These are phyloP conservation scores for Pluteus cervinus DNA, from an alignment of 768 basidiomycete genomes.

Conservation along the genomic window DNA sequence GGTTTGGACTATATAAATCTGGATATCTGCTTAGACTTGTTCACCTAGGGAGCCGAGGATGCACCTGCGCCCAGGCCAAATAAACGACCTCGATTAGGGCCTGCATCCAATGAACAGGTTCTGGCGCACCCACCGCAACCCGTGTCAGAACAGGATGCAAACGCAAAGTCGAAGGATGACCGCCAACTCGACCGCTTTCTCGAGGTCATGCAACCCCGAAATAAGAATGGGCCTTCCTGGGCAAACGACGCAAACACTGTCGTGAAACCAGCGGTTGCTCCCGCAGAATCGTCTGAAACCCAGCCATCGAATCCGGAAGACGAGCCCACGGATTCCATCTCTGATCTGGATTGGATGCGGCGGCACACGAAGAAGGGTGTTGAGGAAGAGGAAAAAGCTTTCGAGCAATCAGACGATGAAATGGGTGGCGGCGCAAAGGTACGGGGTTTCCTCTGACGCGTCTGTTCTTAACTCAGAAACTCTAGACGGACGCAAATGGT, in stretches of 20 bases:
- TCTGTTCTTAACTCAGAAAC: not conserved
- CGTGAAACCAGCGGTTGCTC: conserved; percentile 5
- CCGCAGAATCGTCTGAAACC: conserved; percentile 11
- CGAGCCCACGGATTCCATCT: conserved; percentile 31
- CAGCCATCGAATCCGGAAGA: conserved; percentile 11
- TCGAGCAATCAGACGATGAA: conserved; percentile 61
- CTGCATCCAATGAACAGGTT: conserved; percentile 15
- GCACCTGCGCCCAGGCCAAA: conserved; percentile 63
- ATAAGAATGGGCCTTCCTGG: conserved; percentile 59
- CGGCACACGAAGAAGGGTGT: conserved; percentile 49
- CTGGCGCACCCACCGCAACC: conserved; percentile 8
- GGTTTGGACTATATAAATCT: conserved; percentile 6
- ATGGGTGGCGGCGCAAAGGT: conserved; percentile 5
- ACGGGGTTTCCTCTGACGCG: conserved; percentile 7
- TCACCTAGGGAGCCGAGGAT: conserved; percentile 57
- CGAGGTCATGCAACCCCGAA: conserved; percentile 64
- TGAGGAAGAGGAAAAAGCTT: conserved; percentile 39
- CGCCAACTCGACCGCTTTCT: conserved; percentile 60
- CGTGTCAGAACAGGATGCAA: conserved; percentile 5
- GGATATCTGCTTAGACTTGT: conserved; percentile 3
- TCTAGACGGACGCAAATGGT: not conserved
- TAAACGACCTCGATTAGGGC: conserved; percentile 55
- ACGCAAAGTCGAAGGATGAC: conserved; percentile 20
- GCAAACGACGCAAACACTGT: conserved; percentile 42
- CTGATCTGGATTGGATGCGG: conserved; percentile 75